phyloP scores from a whole-genome alignment of 169 alveolate species.

The Toxoplasma gondii region DNA sequence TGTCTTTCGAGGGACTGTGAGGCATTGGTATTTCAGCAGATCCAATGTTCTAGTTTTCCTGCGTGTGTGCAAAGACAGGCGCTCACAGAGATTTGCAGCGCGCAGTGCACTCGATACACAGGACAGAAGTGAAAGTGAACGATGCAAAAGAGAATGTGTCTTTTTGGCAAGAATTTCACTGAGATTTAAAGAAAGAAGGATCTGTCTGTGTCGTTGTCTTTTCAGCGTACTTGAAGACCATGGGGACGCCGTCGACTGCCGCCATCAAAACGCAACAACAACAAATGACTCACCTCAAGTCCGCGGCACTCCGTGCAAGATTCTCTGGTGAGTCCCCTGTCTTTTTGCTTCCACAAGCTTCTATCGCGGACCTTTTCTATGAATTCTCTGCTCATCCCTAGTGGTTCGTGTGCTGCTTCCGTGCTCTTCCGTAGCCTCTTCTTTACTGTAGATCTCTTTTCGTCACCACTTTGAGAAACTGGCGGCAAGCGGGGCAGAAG shows the following conservation, averaged over 20 bases:
- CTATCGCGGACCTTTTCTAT: too few species aligned
- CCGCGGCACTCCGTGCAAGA: constrained; percentile 29
- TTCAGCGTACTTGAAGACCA: constrained; percentile 40
- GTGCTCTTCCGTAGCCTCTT: too few species aligned
- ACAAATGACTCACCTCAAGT: neutral
- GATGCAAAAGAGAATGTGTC: neutral
- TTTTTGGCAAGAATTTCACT: neutral
- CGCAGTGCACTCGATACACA: neutral
- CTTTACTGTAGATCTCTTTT: too few species aligned
- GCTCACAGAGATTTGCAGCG: neutral
- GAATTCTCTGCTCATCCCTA: too few species aligned
- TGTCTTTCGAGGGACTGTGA: too few species aligned
- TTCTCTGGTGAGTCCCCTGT: neutral
- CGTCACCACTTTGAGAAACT: too few species aligned
- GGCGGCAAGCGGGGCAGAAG: too few species aligned
- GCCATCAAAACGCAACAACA: constrained; percentile 48
- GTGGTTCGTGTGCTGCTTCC: too few species aligned
- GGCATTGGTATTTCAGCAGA: too few species aligned
- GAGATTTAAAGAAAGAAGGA: neutral
- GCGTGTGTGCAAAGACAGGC: neutral
- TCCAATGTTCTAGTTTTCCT: too few species aligned
- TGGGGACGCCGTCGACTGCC: constrained; percentile 50
- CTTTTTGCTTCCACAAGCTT: neutral
- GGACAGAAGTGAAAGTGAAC: neutral
- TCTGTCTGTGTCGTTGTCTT: neutral